Evolutionary conservation across 148 eudicot species (phyloP).

Genomic region (Spergularia bocconei): DNA sequence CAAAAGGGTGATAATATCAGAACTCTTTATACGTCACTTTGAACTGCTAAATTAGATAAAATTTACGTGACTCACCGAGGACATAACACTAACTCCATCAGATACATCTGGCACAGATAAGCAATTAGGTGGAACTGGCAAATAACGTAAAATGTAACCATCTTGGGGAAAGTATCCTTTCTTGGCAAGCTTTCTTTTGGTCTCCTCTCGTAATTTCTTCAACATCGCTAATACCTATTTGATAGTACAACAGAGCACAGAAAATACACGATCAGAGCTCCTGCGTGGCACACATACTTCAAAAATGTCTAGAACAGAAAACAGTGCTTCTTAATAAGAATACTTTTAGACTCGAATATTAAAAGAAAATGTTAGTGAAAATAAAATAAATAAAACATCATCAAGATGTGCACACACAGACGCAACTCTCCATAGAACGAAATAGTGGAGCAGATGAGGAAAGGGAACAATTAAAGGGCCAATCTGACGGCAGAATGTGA

Average conservation of each 20-base stretch:
- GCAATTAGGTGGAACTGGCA: constrained; percentile 96
- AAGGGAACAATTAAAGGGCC: background rate
- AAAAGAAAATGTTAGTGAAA: too few species aligned
- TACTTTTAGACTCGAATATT: too few species aligned
- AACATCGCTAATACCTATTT: constrained; percentile 62
- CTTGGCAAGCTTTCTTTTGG: constrained; percentile 59
- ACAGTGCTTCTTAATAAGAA: background rate
- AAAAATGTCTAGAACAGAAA: background rate
- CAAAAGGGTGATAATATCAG: constrained; percentile 14
- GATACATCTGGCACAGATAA: constrained; percentile 91
- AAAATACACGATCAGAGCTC: background rate
- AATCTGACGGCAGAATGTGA: too few species aligned
- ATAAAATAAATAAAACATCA: background rate
- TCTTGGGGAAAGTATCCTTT: constrained; percentile 86
- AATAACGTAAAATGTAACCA: constrained; percentile 65
- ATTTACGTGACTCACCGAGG: constrained; percentile 55
- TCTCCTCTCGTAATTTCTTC: constrained; percentile 61
- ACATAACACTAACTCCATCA: constrained; percentile 84
- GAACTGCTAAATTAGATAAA: background rate
- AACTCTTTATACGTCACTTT: background rate
- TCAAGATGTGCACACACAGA: background rate
- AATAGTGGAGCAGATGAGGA: background rate
- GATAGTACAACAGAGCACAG: constrained; percentile 6
- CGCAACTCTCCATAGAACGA: background rate
- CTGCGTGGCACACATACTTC: background rate